Conservation (phyloP, 2,329 filamentous ascomycete genomes). For the Reticulascus tulasneorum region DNA sequence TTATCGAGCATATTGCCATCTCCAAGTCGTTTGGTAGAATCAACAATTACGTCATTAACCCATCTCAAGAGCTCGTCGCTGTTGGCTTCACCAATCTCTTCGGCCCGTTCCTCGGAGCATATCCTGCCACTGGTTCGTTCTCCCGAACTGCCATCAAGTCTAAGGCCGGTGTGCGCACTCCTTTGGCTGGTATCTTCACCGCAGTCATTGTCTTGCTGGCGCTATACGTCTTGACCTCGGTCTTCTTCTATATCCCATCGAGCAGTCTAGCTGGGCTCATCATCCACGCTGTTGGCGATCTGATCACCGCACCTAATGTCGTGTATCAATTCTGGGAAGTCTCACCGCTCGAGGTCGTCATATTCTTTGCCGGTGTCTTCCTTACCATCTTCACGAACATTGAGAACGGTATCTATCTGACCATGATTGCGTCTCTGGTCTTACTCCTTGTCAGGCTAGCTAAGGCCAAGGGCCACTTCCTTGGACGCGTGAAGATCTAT, state of each 20-base stretch:
- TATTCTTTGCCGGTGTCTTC: constrained; percentile 71
- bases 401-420: constrained; percentile 47
- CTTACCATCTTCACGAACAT: constrained; percentile 46
- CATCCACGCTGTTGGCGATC: constrained; percentile 76
- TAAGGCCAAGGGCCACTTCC: constrained; percentile 42
- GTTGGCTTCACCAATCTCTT: constrained; percentile 74
- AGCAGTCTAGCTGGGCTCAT: constrained; percentile 71
- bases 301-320: constrained; percentile 69
- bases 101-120: constrained; percentile 66
- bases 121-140: constrained; percentile 43
- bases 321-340: constrained; percentile 77
- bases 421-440: constrained; percentile 36
- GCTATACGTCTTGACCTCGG: constrained; percentile 70
- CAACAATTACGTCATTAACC: constrained; percentile 75
- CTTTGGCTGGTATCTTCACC: constrained; percentile 74
- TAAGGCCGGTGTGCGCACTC: constrained; percentile 77
- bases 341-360: constrained; percentile 67
- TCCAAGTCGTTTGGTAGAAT: constrained; percentile 77
- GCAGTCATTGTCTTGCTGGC: constrained; percentile 71
- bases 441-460: constrained; percentile 42
- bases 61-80: constrained; percentile 75
- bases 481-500: constrained; percentile 32
- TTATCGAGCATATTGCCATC: constrained; percentile 82
- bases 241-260: constrained; percentile 79
- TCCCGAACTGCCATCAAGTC: constrained; percentile 76